These are phyloP conservation scores for Termitomyces heimii DNA, from an alignment of 768 basidiomycete genomes.

Conservation along the genomic window DNA sequence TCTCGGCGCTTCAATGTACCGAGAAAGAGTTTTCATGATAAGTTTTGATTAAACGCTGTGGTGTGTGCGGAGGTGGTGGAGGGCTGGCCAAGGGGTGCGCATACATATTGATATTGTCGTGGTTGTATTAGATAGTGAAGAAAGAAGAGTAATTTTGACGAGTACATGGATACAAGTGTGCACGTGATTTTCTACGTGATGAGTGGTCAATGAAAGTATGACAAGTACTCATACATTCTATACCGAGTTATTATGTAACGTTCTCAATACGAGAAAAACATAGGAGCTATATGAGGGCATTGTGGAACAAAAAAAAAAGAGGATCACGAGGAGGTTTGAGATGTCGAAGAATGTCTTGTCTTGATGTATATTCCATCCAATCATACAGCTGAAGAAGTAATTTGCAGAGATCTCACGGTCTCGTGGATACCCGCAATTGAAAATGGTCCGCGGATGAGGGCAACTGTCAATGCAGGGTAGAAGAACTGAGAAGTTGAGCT, in stretches of 20 bases:
- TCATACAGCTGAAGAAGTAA: not conserved
- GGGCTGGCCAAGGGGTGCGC: not conserved
- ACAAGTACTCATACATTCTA: no score
- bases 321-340: no score
- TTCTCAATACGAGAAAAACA: no score
- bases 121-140: no score
- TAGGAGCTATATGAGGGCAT: no score
- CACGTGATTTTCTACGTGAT: no score
- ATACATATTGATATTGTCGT: not conserved
- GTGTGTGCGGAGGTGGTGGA: not conserved
- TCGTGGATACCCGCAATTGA: not conserved
- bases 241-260: no score
- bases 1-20: constrained; percentile 15
- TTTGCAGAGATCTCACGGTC: not conserved
- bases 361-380: no score
- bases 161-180: no score
- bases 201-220: no score
- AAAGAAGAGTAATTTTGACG: not conserved
- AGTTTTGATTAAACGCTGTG: not conserved
- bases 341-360: no score
- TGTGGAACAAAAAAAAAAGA: no score
- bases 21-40: not conserved
- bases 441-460: not conserved
- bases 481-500: not conserved
- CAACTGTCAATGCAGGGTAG: not conserved